These are phyloP conservation scores for Ocimum tenuiflorum DNA, from an alignment of 257 asterid genomes.

Conservation along the genomic window DNA sequence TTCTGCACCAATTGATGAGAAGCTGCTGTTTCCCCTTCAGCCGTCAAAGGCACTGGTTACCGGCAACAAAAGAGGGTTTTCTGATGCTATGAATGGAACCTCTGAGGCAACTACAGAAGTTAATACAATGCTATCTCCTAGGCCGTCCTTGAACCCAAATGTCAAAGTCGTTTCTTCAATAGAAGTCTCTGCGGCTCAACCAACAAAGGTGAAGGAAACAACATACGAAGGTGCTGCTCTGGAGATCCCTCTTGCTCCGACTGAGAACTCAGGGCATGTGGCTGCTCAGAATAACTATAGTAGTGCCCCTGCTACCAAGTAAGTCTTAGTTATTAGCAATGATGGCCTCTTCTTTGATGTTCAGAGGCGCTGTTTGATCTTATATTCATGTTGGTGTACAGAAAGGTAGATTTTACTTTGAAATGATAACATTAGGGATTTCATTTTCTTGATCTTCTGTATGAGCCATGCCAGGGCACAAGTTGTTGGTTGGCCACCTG, in stretches of 20 bases:
- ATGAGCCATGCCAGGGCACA: constrained; percentile 49
- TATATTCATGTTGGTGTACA: constrained; percentile 33
- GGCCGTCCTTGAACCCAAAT: constrained; percentile 11
- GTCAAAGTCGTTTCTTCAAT: constrained; percentile 3
- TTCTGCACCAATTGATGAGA: constrained; percentile 43
- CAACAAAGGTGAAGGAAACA: constrained; percentile 15
- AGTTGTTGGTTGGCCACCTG: constrained; percentile 82
- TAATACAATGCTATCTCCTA: constrained; percentile 20
- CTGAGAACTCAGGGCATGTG: constrained; percentile 1
- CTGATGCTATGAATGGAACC: constrained; percentile 59
- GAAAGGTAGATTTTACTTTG: constrained; percentile 1
- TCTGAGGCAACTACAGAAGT: constrained; percentile 34
- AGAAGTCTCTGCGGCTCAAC: constrained; percentile 16
- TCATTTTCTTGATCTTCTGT: background rate
- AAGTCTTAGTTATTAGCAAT: constrained; percentile 18
- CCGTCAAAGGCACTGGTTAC: constrained; percentile 42
- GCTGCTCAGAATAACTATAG: constrained; percentile 10
- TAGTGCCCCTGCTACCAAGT: constrained; percentile 59
- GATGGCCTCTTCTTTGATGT: background rate
- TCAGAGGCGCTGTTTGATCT: background rate
- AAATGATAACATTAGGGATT: background rate
- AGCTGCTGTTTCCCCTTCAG: constrained; percentile 53
- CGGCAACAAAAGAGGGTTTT: constrained; percentile 69
- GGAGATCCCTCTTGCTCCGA: constrained; percentile 14
- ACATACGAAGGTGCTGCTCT: constrained; percentile 4